A percentile compares a stretch with the other conserved stretches of the same genome.
Evolutionary conservation across 2,329 filamentous ascomycete species (phyloP).

Genomic region (Curvularia hawaiiensis): DNA sequence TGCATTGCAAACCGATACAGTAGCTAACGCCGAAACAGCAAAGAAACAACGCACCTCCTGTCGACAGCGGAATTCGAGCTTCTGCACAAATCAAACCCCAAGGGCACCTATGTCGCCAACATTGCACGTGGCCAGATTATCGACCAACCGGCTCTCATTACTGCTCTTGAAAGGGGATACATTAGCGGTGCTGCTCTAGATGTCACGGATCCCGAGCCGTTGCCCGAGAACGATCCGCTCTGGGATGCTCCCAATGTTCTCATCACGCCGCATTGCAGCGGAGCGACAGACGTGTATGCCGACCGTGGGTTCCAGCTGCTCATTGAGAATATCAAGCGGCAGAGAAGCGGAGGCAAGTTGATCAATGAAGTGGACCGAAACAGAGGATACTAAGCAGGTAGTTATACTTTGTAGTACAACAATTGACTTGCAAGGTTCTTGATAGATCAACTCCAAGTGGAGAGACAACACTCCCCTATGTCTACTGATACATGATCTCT

Average conservation of each 20-base stretch:
- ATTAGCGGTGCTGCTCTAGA: slow-evolving; percentile 74
- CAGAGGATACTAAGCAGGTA: slow-evolving; percentile 61
- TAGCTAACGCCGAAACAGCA: slow-evolving; percentile 21
- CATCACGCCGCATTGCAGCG: slow-evolving; percentile 70
- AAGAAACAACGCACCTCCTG: slow-evolving; percentile 60
- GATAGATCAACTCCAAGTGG: slow-evolving; percentile 5
- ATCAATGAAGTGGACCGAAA: slow-evolving; percentile 66
- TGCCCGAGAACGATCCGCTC: slow-evolving; percentile 69
- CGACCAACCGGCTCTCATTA: slow-evolving; percentile 66
- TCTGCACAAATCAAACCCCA: slow-evolving; percentile 53
- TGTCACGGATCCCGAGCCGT: slow-evolving; percentile 79
- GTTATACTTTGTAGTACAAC: background rate
- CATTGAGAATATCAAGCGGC: slow-evolving; percentile 60
- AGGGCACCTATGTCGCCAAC: slow-evolving; percentile 69
- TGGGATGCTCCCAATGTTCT: slow-evolving; percentile 73
- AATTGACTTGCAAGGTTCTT: background rate
- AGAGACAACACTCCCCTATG: background rate
- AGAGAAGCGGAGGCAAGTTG: slow-evolving; percentile 59
- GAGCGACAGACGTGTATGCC: slow-evolving; percentile 59
- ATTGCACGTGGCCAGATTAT: slow-evolving; percentile 71
- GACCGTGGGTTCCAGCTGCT: slow-evolving; percentile 64
- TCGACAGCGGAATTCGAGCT: slow-evolving; percentile 59
- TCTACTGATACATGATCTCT: background rate
- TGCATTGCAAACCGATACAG: background rate
- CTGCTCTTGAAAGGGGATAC: slow-evolving; percentile 61